These are phyloP conservation scores for Hydnomerulius pinastri DNA, from an alignment of 768 basidiomycete genomes.

Conservation along the genomic window DNA sequence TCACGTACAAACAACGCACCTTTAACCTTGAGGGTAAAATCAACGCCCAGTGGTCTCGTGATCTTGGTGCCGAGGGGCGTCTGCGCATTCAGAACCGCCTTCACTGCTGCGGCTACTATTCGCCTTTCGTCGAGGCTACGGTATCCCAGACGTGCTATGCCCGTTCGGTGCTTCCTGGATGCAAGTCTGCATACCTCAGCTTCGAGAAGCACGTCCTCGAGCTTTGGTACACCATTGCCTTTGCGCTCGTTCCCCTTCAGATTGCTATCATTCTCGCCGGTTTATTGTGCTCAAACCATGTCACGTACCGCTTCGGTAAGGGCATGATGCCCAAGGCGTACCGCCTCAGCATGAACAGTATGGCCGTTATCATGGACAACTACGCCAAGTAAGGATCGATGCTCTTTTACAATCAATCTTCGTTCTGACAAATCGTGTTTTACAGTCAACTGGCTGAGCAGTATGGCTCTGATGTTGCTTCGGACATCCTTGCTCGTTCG, in stretches of 20 bases:
- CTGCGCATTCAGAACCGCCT: slow-evolving; percentile 73
- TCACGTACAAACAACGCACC: slow-evolving; percentile 70
- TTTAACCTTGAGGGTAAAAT: slow-evolving; percentile 85
- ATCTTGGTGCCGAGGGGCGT: slow-evolving; percentile 59
- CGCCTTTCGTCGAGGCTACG: slow-evolving; percentile 79
- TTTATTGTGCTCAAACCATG: slow-evolving; percentile 77
- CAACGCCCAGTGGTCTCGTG: slow-evolving; percentile 73
- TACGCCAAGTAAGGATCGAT: slow-evolving; percentile 62
- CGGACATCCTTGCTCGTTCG: slow-evolving; percentile 58
- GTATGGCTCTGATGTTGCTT: slow-evolving; percentile 65
- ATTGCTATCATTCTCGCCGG: slow-evolving; percentile 61
- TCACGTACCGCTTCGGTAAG: slow-evolving; percentile 86
- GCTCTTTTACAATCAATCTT: neutral
- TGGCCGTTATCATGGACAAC: slow-evolving; percentile 85
- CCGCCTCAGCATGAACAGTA: slow-evolving; percentile 67
- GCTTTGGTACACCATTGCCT: slow-evolving; percentile 67
- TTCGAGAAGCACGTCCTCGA: slow-evolving; percentile 57
- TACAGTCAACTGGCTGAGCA: slow-evolving; percentile 71
- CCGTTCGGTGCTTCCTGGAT: slow-evolving; percentile 69
- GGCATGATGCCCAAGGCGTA: slow-evolving; percentile 88
- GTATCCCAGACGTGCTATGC: slow-evolving; percentile 74
- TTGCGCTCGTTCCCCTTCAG: slow-evolving; percentile 69
- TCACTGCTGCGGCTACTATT: slow-evolving; percentile 80
- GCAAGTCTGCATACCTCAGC: slow-evolving; percentile 62
- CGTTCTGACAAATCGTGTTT: neutral